A percentile compares a stretch with the other conserved stretches of the same genome.
Conservation (phyloP, 176 grass and related monocot species). For the Triticum monococcum region DNA sequence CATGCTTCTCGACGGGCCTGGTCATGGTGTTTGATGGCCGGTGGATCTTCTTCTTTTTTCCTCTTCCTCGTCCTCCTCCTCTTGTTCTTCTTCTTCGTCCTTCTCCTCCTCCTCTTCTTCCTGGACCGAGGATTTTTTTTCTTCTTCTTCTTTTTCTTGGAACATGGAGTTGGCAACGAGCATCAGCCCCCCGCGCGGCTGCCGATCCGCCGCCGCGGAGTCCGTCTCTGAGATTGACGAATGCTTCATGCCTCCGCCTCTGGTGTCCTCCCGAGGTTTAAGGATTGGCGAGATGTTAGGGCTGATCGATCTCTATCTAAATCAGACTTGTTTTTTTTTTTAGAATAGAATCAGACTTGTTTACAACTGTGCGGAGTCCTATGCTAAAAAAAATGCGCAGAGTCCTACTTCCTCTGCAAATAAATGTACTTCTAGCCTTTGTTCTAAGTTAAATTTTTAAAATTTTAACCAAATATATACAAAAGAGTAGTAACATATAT, state of each 20-base stretch:
- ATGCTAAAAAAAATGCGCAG: too few relatives aligned
- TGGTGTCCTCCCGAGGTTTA: background rate
- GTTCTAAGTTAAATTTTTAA: too few relatives aligned
- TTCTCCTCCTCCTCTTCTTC: background rate
- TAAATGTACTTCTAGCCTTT: too few relatives aligned
- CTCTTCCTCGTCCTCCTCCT: accelerated
- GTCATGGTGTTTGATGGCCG: background rate
- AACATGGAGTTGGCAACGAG: background rate
- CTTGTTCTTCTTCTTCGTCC: accelerated
- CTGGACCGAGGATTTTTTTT: too few relatives aligned
- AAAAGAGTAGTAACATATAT: too few relatives aligned
- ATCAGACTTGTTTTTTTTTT: too few relatives aligned
- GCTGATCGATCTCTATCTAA: background rate
- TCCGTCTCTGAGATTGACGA: background rate
- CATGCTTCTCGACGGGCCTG: too few relatives aligned
- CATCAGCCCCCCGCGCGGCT: background rate
- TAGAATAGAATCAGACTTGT: too few relatives aligned
- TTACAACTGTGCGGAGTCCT: too few relatives aligned
- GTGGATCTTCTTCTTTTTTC: background rate
- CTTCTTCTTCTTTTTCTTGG: background rate
- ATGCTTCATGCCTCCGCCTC: background rate
- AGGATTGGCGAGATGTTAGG: background rate
- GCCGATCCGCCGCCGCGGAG: background rate
- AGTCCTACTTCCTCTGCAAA: too few relatives aligned
- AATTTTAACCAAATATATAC: too few relatives aligned